These are phyloP conservation scores for Globisporangium canariense DNA, from an alignment of 352 stramenopile genomes.

Conservation along the genomic window DNA sequence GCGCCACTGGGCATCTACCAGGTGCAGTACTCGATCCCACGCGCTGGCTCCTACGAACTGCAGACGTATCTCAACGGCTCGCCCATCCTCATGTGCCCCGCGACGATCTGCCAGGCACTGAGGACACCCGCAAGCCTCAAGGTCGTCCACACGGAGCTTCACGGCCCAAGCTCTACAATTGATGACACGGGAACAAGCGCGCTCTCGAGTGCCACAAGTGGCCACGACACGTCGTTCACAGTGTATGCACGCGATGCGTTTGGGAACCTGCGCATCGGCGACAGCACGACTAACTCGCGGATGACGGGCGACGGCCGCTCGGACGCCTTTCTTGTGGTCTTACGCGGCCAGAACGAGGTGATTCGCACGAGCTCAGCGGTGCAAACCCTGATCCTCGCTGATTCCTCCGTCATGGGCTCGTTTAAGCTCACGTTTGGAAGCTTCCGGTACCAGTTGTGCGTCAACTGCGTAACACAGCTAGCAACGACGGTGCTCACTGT, in stretches of 20 bases:
- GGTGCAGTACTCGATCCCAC: conserved; percentile 93
- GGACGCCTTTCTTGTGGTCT: conserved; percentile 90
- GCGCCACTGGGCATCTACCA: conserved; percentile 78
- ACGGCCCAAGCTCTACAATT: conserved; percentile 86
- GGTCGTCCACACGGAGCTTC: conserved; percentile 88
- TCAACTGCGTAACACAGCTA: conserved; percentile 51
- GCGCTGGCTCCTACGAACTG: conserved; percentile 85
- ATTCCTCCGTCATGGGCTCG: conserved; percentile 28
- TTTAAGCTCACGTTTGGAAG: conserved; percentile 76
- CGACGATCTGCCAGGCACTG: conserved; percentile 40
- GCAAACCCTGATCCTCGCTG: conserved; percentile 47
- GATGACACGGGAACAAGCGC: conserved; percentile 63
- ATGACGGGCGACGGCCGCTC: conserved; percentile 80
- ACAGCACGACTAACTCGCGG: conserved; percentile 63
- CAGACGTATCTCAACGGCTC: conserved; percentile 78
- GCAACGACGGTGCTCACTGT: conserved; percentile 50
- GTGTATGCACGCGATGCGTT: conserved; percentile 92
- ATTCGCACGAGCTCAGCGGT: conserved; percentile 89
- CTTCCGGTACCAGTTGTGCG: conserved; percentile 52
- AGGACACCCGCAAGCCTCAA: conserved; percentile 58
- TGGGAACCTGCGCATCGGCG: conserved; percentile 87
- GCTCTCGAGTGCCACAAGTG: conserved; percentile 79
- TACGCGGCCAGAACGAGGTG: conserved; percentile 62
- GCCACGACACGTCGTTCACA: conserved; percentile 79
- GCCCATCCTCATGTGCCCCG: conserved; percentile 90